Evolutionary conservation across 2,329 filamentous ascomycete species (phyloP).

Genomic region (Biscogniauxia sp.): DNA sequence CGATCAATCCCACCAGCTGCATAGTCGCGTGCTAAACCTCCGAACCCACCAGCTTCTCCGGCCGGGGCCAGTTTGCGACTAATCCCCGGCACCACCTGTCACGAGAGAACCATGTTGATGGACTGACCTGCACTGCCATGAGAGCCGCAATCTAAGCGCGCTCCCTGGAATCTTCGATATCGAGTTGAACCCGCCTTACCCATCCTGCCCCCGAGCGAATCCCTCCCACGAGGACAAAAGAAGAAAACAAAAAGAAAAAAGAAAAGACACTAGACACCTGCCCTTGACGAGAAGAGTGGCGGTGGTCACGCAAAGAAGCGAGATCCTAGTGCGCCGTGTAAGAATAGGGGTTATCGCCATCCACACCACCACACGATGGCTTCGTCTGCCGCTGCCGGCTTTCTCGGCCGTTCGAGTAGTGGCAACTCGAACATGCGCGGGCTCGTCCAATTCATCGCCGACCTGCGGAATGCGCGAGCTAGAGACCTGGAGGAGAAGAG

Average conservation of each 20-base stretch:
- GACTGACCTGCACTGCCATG: conserved; percentile 31
- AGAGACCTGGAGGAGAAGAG: conserved; percentile 97
- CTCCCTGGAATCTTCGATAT: conserved; percentile 24
- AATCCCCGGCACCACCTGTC: conserved; percentile 10
- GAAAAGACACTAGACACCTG: conserved; percentile 5
- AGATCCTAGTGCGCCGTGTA: conserved; percentile 13
- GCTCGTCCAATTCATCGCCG: conserved; percentile 96
- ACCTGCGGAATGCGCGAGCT: conserved; percentile 89
- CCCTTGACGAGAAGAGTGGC: conserved; percentile 10
- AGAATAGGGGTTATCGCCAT: conserved; percentile 19
- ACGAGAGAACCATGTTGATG: conserved; percentile 29
- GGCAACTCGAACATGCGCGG: conserved; percentile 72
- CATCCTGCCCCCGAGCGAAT: conserved; percentile 2
- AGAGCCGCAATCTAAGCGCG: conserved; percentile 33
- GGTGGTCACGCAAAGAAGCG: conserved; percentile 20
- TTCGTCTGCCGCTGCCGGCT: conserved; percentile 53
- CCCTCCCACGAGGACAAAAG: no score
- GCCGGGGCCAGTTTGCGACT: conserved; percentile 6
- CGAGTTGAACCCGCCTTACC: conserved; percentile 7
- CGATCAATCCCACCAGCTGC: conserved; percentile 2
- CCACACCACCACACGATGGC: conserved; percentile 44
- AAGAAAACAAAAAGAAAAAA: no score
- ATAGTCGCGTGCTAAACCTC: background rate
- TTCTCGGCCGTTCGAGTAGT: conserved; percentile 63
- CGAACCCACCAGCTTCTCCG: background rate